These are phyloP conservation scores for Sphaerulina populicola DNA, from an alignment of 2,329 filamentous ascomycete genomes.

Conservation along the genomic window DNA sequence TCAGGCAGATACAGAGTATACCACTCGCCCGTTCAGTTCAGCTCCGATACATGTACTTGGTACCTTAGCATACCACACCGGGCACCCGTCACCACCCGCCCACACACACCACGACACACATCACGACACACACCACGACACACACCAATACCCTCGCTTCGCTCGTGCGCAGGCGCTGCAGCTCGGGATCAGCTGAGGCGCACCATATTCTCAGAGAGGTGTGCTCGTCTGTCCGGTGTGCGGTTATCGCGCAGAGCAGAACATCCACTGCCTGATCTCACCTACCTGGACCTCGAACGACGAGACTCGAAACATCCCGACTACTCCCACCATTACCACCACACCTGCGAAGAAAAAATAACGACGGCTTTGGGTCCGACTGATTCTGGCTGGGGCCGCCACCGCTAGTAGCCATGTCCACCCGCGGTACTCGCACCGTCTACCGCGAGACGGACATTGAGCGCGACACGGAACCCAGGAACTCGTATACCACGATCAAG, in stretches of 20 bases:
- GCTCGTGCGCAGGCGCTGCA: background rate
- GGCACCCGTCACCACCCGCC: background rate
- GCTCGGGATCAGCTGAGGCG: conserved; percentile 10
- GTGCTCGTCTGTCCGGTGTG: conserved; percentile 3
- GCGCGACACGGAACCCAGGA: conserved; percentile 39
- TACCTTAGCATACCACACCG: background rate
- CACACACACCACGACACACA: background rate
- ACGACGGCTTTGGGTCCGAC: background rate
- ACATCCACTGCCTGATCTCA: conserved; percentile 1
- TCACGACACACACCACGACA: background rate
- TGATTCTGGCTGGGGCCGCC: background rate
- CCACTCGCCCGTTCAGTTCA: background rate
- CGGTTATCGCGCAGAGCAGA: background rate
- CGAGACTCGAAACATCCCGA: background rate
- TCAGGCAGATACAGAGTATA: background rate
- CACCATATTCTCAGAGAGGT: conserved; percentile 1
- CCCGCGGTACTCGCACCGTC: conserved; percentile 32
- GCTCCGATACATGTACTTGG: too few relatives aligned
- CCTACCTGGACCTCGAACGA: background rate
- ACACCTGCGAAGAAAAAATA: background rate
- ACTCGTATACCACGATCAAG: conserved; percentile 50
- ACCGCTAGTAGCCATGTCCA: conserved; percentile 29
- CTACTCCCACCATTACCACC: background rate
- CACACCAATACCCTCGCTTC: background rate
- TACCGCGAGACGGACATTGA: conserved; percentile 41